These are phyloP conservation scores for Thyridium curvatum DNA, from an alignment of 2,329 filamentous ascomycete genomes.

Conservation along the genomic window DNA sequence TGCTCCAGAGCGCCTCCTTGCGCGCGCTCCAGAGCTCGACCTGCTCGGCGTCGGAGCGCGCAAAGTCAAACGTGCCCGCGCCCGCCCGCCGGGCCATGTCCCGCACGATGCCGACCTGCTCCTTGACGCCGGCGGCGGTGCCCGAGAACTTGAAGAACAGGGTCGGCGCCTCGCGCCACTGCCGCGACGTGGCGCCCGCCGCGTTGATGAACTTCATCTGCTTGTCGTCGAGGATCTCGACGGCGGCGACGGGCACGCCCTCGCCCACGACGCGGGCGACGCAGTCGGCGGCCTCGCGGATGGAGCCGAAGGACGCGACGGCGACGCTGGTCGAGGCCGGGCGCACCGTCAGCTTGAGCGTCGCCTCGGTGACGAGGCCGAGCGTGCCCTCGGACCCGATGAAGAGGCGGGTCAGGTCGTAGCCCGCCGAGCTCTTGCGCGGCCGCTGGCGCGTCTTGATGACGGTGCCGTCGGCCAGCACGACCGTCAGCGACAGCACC, in stretches of 20 bases:
- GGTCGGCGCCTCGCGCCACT: slow-evolving; percentile 68
- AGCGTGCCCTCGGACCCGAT: slow-evolving; percentile 89
- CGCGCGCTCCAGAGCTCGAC: slow-evolving; percentile 75
- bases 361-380: slow-evolving; percentile 85
- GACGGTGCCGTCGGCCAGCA: slow-evolving; percentile 82
- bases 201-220: slow-evolving; percentile 72
- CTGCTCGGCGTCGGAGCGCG: slow-evolving; percentile 61
- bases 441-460: slow-evolving; percentile 86
- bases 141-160: slow-evolving; percentile 83
- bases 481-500: slow-evolving; percentile 81
- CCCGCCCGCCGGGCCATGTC: slow-evolving; percentile 54
- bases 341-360: slow-evolving; percentile 76
- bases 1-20: slow-evolving; percentile 79
- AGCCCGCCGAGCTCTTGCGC: slow-evolving; percentile 84
- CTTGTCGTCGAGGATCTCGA: slow-evolving; percentile 87
- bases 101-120: slow-evolving; percentile 67
- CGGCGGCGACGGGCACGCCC: slow-evolving; percentile 80
- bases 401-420: slow-evolving; percentile 84
- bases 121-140: slow-evolving; percentile 64
- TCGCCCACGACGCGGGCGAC: slow-evolving; percentile 73
- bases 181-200: slow-evolving; percentile 57
- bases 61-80: slow-evolving; percentile 71
- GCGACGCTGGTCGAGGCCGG: slow-evolving; percentile 77
- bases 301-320: slow-evolving; percentile 51
- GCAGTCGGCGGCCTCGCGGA: slow-evolving; percentile 71